Conservation (phyloP, 169 alveolate genomes). For the Theileria parva region DNA sequence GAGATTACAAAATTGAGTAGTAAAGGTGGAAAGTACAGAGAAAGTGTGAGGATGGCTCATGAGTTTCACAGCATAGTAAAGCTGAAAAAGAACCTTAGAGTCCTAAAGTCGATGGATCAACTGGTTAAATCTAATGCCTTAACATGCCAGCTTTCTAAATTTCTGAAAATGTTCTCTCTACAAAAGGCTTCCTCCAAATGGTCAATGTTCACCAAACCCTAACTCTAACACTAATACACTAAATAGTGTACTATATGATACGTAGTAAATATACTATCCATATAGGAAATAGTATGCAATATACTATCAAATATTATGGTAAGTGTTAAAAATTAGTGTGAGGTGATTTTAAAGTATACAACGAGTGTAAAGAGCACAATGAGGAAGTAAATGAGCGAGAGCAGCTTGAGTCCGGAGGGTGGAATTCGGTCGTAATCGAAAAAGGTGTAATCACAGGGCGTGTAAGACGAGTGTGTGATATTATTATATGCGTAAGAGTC, state of each 20-base stretch:
- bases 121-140: conserved; percentile 44
- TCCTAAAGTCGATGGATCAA: conserved; percentile 34
- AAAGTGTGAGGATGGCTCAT: conserved; percentile 61
- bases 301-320: not conserved
- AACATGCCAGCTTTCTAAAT: conserved; percentile 48
- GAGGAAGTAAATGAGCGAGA: not conserved
- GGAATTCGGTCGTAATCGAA: conserved; percentile 4
- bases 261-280: no score
- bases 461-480: not conserved
- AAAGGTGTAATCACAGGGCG: conserved; percentile 29
- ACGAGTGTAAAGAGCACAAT: not conserved
- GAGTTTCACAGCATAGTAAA: conserved; percentile 63
- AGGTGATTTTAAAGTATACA: conserved; percentile 10
- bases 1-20: conserved; percentile 55
- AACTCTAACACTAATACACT: not conserved
- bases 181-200: conserved; percentile 52
- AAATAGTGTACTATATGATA: not conserved
- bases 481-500: conserved; percentile 20
- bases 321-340: not conserved
- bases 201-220: conserved; percentile 49
- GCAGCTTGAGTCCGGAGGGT: not conserved
- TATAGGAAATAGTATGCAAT: no score
- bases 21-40: conserved; percentile 59
- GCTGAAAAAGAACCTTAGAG: conserved; percentile 51
- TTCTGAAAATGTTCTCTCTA: conserved; percentile 54